These are phyloP conservation scores for Xylariaceae sp. DNA, from an alignment of 2,329 filamentous ascomycete species.

Conservation along the genomic window DNA sequence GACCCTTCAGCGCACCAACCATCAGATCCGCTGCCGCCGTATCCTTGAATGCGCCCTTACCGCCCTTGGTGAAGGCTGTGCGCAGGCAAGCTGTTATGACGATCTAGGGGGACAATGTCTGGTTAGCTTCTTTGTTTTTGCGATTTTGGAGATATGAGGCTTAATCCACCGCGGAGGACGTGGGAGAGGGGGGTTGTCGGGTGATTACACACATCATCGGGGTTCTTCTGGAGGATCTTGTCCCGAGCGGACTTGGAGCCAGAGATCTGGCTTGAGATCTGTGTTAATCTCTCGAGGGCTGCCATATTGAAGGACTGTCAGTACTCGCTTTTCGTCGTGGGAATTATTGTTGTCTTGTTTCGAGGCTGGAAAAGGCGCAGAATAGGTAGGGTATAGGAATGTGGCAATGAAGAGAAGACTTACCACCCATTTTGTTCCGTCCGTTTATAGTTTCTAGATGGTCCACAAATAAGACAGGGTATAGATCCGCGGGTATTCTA, in stretches of 20 bases:
- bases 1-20: conserved; percentile 78
- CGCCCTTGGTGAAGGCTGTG: conserved; percentile 90
- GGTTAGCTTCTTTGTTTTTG: conserved; percentile 13
- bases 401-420: conserved; percentile 22
- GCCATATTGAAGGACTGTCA: conserved; percentile 22
- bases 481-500: conserved; percentile 15
- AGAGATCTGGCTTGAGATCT: conserved; percentile 67
- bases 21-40: conserved; percentile 87
- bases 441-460: conserved; percentile 15
- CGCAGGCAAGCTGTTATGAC: conserved; percentile 93
- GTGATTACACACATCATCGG: conserved; percentile 64
- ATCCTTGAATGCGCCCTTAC: conserved; percentile 95
- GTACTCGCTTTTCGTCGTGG: not conserved
- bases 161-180: not conserved
- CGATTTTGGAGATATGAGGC: not conserved
- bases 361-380: not conserved
- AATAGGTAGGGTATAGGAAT: not conserved
- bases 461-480: conserved; percentile 23
- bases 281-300: conserved; percentile 65
- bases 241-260: conserved; percentile 55
- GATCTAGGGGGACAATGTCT: conserved; percentile 55
- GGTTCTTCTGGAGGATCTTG: conserved; percentile 68
- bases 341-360: not conserved
- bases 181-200: not conserved
- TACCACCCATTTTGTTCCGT: conserved; percentile 42